Conservation (phyloP, 805 yeast species). For the Komagataella pseudopastoris region DNA sequence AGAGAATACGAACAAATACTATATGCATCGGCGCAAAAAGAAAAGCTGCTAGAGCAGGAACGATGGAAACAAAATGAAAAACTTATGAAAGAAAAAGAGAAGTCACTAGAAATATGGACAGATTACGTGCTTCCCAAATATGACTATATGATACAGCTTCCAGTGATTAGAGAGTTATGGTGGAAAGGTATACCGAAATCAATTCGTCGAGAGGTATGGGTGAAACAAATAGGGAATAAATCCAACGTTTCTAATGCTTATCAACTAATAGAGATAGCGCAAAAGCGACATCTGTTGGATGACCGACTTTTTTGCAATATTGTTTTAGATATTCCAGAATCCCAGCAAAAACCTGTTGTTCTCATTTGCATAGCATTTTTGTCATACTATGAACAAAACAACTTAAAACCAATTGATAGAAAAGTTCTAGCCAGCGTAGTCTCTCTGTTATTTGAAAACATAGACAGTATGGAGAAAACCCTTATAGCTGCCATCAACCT, state of each 20-base stretch:
- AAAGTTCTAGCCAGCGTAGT: neutral
- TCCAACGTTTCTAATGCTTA: conserved; percentile 7
- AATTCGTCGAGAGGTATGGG: conserved; percentile 38
- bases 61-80: conserved; percentile 19
- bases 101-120: conserved; percentile 28
- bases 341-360: conserved; percentile 16
- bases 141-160: conserved; percentile 17
- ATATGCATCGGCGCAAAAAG: conserved; percentile 24
- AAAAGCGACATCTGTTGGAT: neutral
- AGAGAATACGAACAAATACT: conserved; percentile 34
- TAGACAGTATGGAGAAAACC: conserved; percentile 4
- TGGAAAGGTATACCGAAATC: conserved; percentile 42
- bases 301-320: neutral
- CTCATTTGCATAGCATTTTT: conserved; percentile 6
- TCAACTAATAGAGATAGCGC: neutral
- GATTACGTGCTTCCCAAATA: conserved; percentile 22
- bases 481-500: conserved; percentile 13
- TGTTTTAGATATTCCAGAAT: neutral
- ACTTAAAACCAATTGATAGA: neutral
- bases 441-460: neutral
- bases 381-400: neutral
- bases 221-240: conserved; percentile 23
- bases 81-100: conserved; percentile 18
- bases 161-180: conserved; percentile 38
- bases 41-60: conserved; percentile 18